phyloP scores from a whole-genome alignment of 2,329 filamentous ascomycete species.

The Neonectria sp. region DNA sequence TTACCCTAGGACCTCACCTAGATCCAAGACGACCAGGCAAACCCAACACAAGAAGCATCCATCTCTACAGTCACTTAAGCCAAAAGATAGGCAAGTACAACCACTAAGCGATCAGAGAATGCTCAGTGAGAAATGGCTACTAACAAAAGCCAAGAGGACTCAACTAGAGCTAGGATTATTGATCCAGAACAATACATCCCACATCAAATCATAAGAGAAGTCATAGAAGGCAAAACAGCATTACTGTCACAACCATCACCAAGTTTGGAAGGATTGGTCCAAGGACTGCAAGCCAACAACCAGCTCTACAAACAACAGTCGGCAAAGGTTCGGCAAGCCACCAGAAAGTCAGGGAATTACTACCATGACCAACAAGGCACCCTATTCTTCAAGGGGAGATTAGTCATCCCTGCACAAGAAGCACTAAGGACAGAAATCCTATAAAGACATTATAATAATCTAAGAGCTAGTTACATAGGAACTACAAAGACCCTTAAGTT shows the following conservation, averaged over 20 bases:
- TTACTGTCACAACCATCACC: not conserved
- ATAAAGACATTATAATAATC: not conserved
- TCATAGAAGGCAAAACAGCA: not conserved
- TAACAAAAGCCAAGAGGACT: not conserved
- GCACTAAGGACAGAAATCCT: not conserved
- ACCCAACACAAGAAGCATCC: too few species aligned
- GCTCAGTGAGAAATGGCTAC: not conserved
- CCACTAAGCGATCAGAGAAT: too few species aligned
- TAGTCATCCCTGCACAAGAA: not conserved
- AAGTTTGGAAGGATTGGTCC: not conserved
- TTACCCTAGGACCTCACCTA: not conserved
- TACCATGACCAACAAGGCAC: not conserved
- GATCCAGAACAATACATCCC: not conserved
- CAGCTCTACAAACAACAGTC: not conserved
- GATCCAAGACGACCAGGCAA: too few species aligned
- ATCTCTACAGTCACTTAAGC: too few species aligned
- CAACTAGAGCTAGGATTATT: not conserved
- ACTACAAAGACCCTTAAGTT: not conserved
- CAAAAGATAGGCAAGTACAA: too few species aligned
- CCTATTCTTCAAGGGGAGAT: not conserved
- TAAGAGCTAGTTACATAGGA: not conserved
- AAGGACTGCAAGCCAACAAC: not conserved
- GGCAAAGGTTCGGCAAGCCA: not conserved
- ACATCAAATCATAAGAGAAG: not conserved
- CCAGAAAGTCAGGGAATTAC: not conserved